A percentile compares a stretch with the other conserved stretches of the same genome.
Evolutionary conservation across 305 asterid genomes (phyloP).

Genomic region (Solanum hybrid): DNA sequence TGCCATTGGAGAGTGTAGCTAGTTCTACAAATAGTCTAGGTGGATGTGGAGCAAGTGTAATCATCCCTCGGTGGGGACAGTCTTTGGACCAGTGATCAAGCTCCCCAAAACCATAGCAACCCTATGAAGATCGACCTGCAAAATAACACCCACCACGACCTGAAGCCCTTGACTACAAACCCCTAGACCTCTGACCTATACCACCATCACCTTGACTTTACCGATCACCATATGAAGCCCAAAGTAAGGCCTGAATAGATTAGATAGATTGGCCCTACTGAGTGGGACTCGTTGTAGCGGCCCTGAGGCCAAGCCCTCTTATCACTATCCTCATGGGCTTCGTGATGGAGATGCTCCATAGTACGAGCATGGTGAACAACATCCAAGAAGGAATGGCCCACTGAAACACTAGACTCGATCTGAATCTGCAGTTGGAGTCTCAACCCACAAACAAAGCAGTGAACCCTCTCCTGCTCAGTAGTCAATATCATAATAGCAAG

Average conservation of each 20-base stretch:
- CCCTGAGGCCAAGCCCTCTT: background rate
- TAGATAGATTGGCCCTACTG: background rate
- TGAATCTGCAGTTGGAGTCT: background rate
- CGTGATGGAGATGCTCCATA: background rate
- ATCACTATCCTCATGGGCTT: background rate
- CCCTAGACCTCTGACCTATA: background rate
- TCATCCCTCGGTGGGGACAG: background rate
- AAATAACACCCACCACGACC: background rate
- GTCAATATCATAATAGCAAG: background rate
- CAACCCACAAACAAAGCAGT: background rate
- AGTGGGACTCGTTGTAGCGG: background rate
- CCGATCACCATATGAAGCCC: background rate
- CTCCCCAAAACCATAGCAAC: background rate
- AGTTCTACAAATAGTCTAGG: background rate
- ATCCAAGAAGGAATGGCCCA: background rate
- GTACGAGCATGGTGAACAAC: background rate
- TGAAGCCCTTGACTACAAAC: background rate
- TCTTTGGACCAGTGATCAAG: background rate
- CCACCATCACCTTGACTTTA: background rate
- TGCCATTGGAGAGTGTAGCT: too few relatives aligned
- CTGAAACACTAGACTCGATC: too few relatives aligned
- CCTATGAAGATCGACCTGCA: background rate
- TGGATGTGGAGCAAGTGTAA: background rate
- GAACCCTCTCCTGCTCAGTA: background rate
- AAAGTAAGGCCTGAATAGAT: background rate